Conservation (phyloP, 306 rosid species). For the Castanopsis chinensis region DNA sequence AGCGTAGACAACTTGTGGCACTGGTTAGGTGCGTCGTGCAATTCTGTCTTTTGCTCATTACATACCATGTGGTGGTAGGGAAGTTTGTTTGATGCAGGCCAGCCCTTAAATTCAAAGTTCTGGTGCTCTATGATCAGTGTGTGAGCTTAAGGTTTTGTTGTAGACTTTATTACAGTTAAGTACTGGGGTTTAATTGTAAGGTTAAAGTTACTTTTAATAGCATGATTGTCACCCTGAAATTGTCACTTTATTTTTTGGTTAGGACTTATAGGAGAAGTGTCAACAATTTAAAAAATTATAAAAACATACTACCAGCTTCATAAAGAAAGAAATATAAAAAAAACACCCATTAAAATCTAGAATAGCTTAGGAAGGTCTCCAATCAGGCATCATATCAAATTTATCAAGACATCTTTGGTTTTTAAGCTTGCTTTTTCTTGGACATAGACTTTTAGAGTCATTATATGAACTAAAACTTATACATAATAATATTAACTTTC, state of each 20-base stretch:
- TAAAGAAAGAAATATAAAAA: neutral
- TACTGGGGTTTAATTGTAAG: neutral
- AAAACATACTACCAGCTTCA: neutral
- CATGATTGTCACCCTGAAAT: no score
- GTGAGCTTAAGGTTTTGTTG: neutral
- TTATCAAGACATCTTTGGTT: neutral
- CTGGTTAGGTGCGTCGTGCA: neutral
- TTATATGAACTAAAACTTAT: neutral
- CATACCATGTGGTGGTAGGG: neutral
- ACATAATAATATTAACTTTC: neutral
- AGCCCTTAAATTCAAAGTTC: neutral
- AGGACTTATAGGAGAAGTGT: no score
- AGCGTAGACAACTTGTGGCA: neutral
- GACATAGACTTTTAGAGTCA: neutral
- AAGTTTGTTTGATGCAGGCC: neutral
- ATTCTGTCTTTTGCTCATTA: neutral
- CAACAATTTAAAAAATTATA: neutral
- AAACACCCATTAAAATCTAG: neutral
- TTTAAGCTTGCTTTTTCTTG: neutral
- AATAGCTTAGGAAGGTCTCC: neutral
- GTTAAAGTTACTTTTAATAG: neutral
- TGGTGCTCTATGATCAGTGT: neutral
- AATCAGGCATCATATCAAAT: neutral
- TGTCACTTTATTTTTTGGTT: neutral
- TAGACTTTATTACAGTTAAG: neutral